Base-by-base conservation (phyloP, 2,329 filamentous ascomycete genomes). In the Fusarium sulawesiense region DNA sequence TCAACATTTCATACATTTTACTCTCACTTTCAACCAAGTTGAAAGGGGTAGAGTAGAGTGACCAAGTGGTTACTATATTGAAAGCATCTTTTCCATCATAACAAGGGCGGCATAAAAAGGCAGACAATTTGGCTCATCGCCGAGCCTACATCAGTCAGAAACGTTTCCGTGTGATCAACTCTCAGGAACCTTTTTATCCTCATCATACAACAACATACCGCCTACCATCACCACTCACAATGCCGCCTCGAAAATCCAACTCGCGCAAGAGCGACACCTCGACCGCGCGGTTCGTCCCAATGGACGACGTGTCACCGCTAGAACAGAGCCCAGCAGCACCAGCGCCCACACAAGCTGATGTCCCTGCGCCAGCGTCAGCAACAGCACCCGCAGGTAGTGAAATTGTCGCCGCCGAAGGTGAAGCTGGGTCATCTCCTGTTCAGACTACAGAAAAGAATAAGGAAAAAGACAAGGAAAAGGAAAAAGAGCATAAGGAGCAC, bases 191-290 rank as follows among this genome's bases (percentile, higher is more conserved):
- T 44, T 40, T 40, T 42, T 53, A 47, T 37, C 18, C 14, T 16
- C 46, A 50, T n/a, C 32, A 58, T 23, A 59, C 45, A 53, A 21
- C 18, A 42, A 25, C 42, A 23, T 53, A 51, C 49, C 32, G 18
- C 18, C 10, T 37, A 50, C 32, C 37, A 37, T 49, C 58, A 58
- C 49, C 69, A 66, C 72, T 57, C 44, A 57, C 34, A 54, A 89
- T 89, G 87, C 85, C 87, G 49, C 82, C 87, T 27, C 83, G 85
- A 56, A 90, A 89, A 77, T 85, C 83, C 68, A 86, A 87, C 71
- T 73, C 79, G 29, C 81, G 80, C 66, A 81, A 79, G 66, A 83
- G 81, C 79, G 83, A 85, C 69, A 81, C 80, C 45, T 83, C 85
- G 13, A 81, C 80, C 56, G 81, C 83, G 11, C 80, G 81, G 34